phyloP scores from a whole-genome alignment of 306 rosid species.

The Crataegus laevigata region DNA sequence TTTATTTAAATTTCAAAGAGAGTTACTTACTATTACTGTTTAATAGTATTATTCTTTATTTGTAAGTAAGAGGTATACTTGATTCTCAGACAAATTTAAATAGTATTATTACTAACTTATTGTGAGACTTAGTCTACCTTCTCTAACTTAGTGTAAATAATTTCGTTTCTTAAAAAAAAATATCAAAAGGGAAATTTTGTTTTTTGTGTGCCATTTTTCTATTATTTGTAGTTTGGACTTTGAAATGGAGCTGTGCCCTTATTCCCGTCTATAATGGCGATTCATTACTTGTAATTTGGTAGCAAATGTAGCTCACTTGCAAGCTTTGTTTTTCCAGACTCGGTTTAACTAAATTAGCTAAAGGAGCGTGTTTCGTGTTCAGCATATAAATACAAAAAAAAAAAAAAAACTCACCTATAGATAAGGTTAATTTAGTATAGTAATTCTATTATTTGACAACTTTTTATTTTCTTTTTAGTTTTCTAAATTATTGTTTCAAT shows the following conservation, averaged over 20 bases:
- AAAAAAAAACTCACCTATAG: no score
- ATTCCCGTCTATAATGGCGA: conserved; percentile 52
- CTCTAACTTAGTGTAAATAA: no score
- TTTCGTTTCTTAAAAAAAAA: no score
- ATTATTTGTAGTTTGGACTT: conserved; percentile 5
- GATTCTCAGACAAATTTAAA: no score
- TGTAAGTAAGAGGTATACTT: no score
- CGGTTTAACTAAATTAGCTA: neutral
- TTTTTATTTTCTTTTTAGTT: neutral
- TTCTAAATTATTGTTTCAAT: neutral
- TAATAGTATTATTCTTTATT: fast-evolving
- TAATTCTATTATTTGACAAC: no score
- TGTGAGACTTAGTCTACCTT: no score
- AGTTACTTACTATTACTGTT: no score
- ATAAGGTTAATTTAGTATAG: neutral
- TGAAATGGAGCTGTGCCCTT: conserved; percentile 26
- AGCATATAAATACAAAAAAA: neutral
- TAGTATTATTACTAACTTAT: fast-evolving
- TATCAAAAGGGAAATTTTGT: neutral
- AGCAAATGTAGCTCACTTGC: neutral
- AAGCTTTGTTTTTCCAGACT: neutral
- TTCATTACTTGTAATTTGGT: neutral
- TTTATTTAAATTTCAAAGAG: neutral
- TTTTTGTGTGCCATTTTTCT: neutral
- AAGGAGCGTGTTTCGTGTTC: neutral